These are phyloP conservation scores for Auriscalpium orientale DNA, from an alignment of 768 basidiomycete species.

Conservation along the genomic window DNA sequence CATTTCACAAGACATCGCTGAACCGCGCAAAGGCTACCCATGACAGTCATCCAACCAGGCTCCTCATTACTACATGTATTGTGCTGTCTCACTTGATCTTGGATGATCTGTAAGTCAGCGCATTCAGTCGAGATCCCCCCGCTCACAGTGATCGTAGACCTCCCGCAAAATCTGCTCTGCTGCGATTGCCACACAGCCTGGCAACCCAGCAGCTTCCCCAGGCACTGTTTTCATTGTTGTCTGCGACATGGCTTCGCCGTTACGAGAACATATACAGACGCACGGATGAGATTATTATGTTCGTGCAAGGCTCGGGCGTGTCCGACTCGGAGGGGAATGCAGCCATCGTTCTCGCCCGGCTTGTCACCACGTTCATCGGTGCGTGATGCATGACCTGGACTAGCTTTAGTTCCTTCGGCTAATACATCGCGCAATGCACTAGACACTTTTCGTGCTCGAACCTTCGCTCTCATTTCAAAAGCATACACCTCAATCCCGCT, in stretches of 20 bases:
- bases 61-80: constrained; percentile 51
- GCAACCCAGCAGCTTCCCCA: constrained; percentile 36
- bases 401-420: no score
- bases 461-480: constrained; percentile 46
- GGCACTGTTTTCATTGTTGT: constrained; percentile 38
- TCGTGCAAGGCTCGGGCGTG: constrained; percentile 32
- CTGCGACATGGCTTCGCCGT: constrained; percentile 45
- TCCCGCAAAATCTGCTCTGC: constrained; percentile 50
- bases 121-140: not conserved
- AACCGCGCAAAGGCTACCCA: constrained; percentile 14
- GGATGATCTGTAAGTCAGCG: constrained; percentile 48
- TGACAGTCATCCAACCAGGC: constrained; percentile 17
- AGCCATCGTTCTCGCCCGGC: constrained; percentile 32
- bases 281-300: constrained; percentile 32
- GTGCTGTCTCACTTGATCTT: constrained; percentile 58
- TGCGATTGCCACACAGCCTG: constrained; percentile 46
- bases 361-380: constrained; percentile 50
- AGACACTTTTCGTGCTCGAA: constrained; percentile 56
- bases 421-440: not conserved
- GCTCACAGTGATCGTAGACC: constrained; percentile 32
- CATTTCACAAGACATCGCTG: not conserved
- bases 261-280: constrained; percentile 49
- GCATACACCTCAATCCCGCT: constrained; percentile 60
- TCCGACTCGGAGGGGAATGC: constrained; percentile 38
- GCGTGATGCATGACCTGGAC: not conserved